These are phyloP conservation scores for Dioscorea alata DNA, from an alignment of 106 monocot genomes.

Conservation along the genomic window DNA sequence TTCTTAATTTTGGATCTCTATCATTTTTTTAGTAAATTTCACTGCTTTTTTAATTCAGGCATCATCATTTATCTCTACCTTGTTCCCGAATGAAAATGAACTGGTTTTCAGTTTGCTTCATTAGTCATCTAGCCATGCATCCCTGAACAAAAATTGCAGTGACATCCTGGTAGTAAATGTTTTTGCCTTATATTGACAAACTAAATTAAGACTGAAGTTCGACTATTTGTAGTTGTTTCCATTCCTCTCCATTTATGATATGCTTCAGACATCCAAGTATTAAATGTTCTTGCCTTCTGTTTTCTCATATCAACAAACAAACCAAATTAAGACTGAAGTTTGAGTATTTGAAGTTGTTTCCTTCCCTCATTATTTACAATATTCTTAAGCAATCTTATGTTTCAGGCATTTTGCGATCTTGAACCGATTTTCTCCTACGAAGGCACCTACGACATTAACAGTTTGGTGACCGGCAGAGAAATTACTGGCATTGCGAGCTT, in stretches of 20 bases:
- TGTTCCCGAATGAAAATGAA: neutral
- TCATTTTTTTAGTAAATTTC: neutral
- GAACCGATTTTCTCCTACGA: constrained; percentile 89
- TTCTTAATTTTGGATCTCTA: no score
- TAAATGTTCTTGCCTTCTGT: neutral
- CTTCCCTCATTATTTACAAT: neutral
- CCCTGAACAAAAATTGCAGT: no score
- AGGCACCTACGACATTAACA: constrained; percentile 87
- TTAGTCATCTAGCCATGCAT: neutral
- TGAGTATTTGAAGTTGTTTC: neutral
- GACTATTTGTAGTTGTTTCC: neutral
- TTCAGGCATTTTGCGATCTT: constrained; percentile 90
- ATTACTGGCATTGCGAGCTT: constrained; percentile 88
- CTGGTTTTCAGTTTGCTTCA: neutral
- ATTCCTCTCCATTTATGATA: neutral
- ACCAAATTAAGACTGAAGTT: neutral
- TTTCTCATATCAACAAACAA: no score
- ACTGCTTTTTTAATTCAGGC: neutral
- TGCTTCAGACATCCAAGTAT: neutral
- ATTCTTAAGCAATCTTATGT: neutral
- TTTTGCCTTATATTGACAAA: neutral
- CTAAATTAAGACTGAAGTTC: neutral
- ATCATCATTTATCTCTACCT: neutral
- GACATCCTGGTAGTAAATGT: neutral
- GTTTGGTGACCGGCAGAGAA: constrained; percentile 82